A percentile compares a stretch with the other conserved stretches of the same genome.
Conservation (phyloP, 2,329 filamentous ascomycete genomes). For the Geoglossum cookeanum region DNA sequence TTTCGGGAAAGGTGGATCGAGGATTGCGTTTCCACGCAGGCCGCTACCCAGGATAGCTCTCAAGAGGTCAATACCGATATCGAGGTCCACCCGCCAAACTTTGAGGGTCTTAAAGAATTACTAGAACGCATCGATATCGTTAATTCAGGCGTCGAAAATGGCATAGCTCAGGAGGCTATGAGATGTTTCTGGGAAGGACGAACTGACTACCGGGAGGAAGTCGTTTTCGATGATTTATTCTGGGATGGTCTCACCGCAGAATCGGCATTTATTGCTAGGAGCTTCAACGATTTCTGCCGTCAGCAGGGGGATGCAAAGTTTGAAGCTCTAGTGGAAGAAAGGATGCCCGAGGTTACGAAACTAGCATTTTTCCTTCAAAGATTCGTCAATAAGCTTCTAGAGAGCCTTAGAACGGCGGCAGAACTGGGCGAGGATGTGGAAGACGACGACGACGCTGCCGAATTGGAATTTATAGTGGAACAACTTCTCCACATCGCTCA, state of each 20-base stretch:
- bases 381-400: slow-evolving; percentile 41
- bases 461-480: slow-evolving; percentile 89
- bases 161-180: slow-evolving; percentile 87
- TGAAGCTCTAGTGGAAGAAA: slow-evolving; percentile 65
- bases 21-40: slow-evolving; percentile 58
- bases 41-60: slow-evolving; percentile 35
- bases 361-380: slow-evolving; percentile 73
- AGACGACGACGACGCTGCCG: slow-evolving; percentile 59
- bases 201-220: slow-evolving; percentile 57
- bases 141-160: slow-evolving; percentile 74
- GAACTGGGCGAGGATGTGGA: slow-evolving; percentile 42
- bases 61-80: slow-evolving; percentile 19
- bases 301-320: slow-evolving; percentile 54
- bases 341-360: slow-evolving; percentile 84
- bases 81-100: slow-evolving; percentile 39
- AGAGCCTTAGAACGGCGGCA: slow-evolving; percentile 17
- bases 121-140: slow-evolving; percentile 87
- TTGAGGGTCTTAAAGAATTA: slow-evolving; percentile 74
- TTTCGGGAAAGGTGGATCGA: slow-evolving; percentile 98
- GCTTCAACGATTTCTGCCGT: slow-evolving; percentile 85
- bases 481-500: slow-evolving; percentile 84
- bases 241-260: slow-evolving; percentile 72
- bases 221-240: slow-evolving; percentile 53
- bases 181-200: slow-evolving; percentile 88
- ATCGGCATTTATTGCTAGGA: slow-evolving; percentile 74